A percentile compares a stretch with the other conserved stretches of the same genome.
These are phyloP conservation scores for Veloboletus limbatus DNA, from an alignment of 1,284 basidiomycete species.

Conservation along the genomic window DNA sequence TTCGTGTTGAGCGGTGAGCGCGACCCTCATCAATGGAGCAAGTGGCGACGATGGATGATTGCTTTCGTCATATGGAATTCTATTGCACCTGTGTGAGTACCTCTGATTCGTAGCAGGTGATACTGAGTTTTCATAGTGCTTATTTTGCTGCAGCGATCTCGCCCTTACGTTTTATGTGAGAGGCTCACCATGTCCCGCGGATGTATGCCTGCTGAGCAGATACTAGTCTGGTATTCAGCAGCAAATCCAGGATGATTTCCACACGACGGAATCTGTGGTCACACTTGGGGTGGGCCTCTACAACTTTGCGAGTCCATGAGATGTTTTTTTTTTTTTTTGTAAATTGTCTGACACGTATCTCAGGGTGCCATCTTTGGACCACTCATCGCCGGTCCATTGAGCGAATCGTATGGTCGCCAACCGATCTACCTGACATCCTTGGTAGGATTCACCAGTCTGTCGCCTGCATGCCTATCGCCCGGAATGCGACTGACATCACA, in stretches of 20 bases:
- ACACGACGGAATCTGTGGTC: slow-evolving; percentile 17
- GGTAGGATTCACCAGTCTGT: slow-evolving; percentile 26
- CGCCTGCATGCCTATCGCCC: not conserved
- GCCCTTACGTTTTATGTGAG: slow-evolving; percentile 30
- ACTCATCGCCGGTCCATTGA: slow-evolving; percentile 25
- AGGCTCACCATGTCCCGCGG: not conserved
- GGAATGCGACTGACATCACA: slow-evolving; percentile 8
- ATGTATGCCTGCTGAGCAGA: slow-evolving; percentile 5
- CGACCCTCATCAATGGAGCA: slow-evolving; percentile 29
- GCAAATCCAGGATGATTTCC: slow-evolving; percentile 27
- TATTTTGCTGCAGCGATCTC: slow-evolving; percentile 17
- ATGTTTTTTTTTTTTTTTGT: too few relatives aligned
- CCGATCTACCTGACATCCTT: slow-evolving; percentile 24
- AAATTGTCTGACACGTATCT: slow-evolving; percentile 4
- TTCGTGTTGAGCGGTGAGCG: slow-evolving; percentile 17
- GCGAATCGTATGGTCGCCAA: slow-evolving; percentile 27
- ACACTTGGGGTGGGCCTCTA: slow-evolving; percentile 30
- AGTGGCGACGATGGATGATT: slow-evolving; percentile 28
- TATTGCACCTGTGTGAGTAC: slow-evolving; percentile 29
- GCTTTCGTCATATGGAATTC: slow-evolving; percentile 28
- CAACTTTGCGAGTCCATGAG: slow-evolving; percentile 20
- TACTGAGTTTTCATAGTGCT: not conserved
- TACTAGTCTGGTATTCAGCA: slow-evolving; percentile 28
- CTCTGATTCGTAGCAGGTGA: not conserved
- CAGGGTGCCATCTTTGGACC: slow-evolving; percentile 30